Base-by-base conservation (phyloP, 352 stramenopile species). In the Phytophthora ohioensis region DNA sequence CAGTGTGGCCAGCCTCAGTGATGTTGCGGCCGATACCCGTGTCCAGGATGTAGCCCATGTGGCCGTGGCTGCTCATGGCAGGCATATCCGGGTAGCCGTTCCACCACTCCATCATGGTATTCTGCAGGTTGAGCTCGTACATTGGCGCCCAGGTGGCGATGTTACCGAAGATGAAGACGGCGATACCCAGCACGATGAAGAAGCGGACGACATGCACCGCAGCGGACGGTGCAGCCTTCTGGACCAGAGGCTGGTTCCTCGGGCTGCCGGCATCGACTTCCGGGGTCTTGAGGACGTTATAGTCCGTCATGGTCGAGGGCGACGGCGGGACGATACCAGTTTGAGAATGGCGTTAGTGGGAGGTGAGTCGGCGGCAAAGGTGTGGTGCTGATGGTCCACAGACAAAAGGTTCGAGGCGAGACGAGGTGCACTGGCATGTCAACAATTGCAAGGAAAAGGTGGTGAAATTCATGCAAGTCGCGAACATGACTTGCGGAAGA, bases 161-260 rank as follows among this genome's bases (percentile, higher is more conserved):
- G 69, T 90, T 90, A 45, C 82, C 82, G 51, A 90, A 90, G 57
- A 90, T 69, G 67, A 87, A 90, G 51, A 71, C 58, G 13, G 61
- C 68, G 54, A 84, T 64, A 21, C 67, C 54, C 59, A 87, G 60
- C 46, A 76, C 34, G 31, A 85, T 73, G 31, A 75, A 64, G 34
- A 79, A 68, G 27, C 78, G 78, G 31, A 82, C 56, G 42, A 69
- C 58, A 13, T 81, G 71, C 42, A 81, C 68, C 15, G 62, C 35
- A 9, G 36, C 27, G 49, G 75, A 81, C 12, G 51, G 45, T 2
- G 35, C 17, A 21, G 11, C 42, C 8, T 68, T 11, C 3, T 52
- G 15, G 12, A 39, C 36, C 39, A 13, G 13, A 3, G 53, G 21
- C 32, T 62, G 48, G 31, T 4, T 46, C 4, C 39, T 21, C 5